Base-by-base conservation (phyloP, 768 basidiomycete genomes). In the Termitomyces heimii region DNA sequence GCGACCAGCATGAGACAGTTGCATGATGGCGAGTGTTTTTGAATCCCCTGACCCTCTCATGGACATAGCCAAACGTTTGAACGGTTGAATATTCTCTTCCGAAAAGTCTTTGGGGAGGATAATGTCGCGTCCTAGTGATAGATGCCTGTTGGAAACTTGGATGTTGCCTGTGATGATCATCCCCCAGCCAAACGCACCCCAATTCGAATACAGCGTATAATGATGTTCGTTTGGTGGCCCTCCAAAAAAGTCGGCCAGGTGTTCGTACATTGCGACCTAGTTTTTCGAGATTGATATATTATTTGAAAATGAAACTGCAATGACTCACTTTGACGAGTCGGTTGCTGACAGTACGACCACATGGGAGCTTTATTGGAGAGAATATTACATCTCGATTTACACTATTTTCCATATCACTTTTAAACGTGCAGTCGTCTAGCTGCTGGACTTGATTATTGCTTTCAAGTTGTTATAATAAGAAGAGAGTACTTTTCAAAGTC, bases 201-300 rank as follows among this genome's bases (percentile, higher is more conserved):
- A 98, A 62, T 75, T 73, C 0, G 80, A 69, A 66, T 98, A 97
- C 29, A 97, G 75, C 0, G 71, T 64, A 35, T 77, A 65, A 67
- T 94, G 89, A 44, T 75, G 68, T 14, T 72, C 63, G 60, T 89
- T 92, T 0, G 94, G 94, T 10, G 81, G 79, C 0, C 92, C 91
- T 22, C 92, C 89, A 10, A 73, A 72, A 31, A 86, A 73, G 4
- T 68, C 61, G 0, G 86, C 81, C 10, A 96, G 75, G 64, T 92
- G 87, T 68, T 98, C 95, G 62, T 94, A 95, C 81, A 95, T 78
- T 0, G 95, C 86, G n/a, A 83, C 91, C 93, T 98, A 63, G 4
- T n/a, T 14, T 24, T 18, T 39, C 20, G 35, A 13, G 31, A 18
- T 44, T 6, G 10, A 12, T 12, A 32, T 24, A n/a, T 24, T 37